Percentiles rank a stretch among this genome's conserved stretches.
Conservation (phyloP, 2,329 filamentous ascomycete genomes). For the Achaetomium macrosporum region DNA sequence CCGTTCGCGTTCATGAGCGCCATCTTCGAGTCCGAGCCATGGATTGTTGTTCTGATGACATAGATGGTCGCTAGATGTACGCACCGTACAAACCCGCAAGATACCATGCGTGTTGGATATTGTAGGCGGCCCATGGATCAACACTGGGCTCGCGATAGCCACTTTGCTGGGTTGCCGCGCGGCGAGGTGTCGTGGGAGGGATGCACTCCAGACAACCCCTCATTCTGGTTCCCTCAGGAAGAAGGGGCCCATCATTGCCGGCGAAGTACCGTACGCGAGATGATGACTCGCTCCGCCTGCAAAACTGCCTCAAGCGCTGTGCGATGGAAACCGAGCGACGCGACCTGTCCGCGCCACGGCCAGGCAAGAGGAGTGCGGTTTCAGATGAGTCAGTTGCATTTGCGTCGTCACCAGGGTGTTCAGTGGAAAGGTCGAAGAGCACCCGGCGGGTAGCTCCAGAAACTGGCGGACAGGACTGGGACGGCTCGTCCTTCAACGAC, state of each 20-base stretch:
- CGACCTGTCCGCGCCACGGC: not conserved
- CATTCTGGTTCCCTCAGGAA: not conserved
- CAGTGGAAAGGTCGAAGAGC: not conserved
- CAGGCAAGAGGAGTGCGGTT: not conserved
- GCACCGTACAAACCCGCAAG: not conserved
- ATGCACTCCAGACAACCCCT: not conserved
- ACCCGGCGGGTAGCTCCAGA: not conserved
- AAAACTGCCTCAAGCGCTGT: not conserved
- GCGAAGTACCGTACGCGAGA: not conserved
- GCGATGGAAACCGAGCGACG: not conserved
- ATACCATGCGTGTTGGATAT: not conserved
- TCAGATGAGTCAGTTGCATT: not conserved
- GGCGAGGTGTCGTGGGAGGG: not conserved
- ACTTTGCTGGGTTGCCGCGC: not conserved
- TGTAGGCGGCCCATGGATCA: not conserved
- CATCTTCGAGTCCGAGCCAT: not conserved
- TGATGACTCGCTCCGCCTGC: not conserved
- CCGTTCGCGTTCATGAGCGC: no score
- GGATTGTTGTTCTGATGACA: not conserved
- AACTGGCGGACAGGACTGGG: not conserved
- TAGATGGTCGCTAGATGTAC: not conserved
- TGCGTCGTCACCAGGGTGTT: not conserved
- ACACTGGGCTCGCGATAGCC: not conserved
- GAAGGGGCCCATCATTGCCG: not conserved
- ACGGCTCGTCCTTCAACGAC: not conserved